Percentiles rank a stretch among this genome's conserved stretches.
Evolutionary conservation across 2,329 filamentous ascomycete species (phyloP).

Genomic region (Neocatenulostroma microsporum): DNA sequence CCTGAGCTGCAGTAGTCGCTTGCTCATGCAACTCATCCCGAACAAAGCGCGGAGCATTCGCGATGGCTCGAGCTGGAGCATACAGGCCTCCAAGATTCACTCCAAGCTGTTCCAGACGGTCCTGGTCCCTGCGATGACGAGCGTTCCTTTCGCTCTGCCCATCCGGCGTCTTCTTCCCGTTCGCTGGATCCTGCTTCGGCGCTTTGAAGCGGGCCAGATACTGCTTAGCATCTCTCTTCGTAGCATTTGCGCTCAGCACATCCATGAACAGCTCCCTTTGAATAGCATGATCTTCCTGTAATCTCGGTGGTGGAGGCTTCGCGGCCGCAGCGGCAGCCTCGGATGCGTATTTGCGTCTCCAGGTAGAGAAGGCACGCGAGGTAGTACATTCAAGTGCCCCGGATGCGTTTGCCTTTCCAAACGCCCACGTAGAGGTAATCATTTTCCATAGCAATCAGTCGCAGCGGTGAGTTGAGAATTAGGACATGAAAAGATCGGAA

Average conservation of each 20-base stretch:
- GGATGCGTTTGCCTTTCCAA: slow-evolving; percentile 29
- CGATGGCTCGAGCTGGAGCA: slow-evolving; percentile 49
- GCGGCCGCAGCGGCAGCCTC: slow-evolving; percentile 6
- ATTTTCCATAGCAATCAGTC: slow-evolving; percentile 26
- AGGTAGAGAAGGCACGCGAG: no score
- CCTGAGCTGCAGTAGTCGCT: slow-evolving; percentile 24
- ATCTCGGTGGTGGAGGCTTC: not conserved
- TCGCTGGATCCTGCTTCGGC: slow-evolving; percentile 32
- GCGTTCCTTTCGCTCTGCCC: slow-evolving; percentile 17
- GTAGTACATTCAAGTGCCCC: slow-evolving; percentile 18
- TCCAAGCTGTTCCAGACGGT: slow-evolving; percentile 36
- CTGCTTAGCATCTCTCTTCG: slow-evolving; percentile 83
- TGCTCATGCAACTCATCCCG: slow-evolving; percentile 36
- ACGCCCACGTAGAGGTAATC: slow-evolving; percentile 30
- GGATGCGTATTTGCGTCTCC: slow-evolving; percentile 2
- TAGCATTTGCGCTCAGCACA: slow-evolving; percentile 78
- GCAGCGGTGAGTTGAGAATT: slow-evolving; percentile 1
- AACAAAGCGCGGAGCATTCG: slow-evolving; percentile 53
- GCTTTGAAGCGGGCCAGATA: slow-evolving; percentile 81
- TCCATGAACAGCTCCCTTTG: slow-evolving; percentile 68
- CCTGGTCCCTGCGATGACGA: slow-evolving; percentile 17
- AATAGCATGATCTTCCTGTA: slow-evolving; percentile 16
- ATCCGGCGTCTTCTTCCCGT: slow-evolving; percentile 19
- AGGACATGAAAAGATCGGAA: no score
- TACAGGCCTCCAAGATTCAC: slow-evolving; percentile 58